A percentile compares a stretch with the other conserved stretches of the same genome.
Evolutionary conservation across 2,329 filamentous ascomycete genomes (phyloP).

Genomic region (Fusarium sarcochroum): DNA sequence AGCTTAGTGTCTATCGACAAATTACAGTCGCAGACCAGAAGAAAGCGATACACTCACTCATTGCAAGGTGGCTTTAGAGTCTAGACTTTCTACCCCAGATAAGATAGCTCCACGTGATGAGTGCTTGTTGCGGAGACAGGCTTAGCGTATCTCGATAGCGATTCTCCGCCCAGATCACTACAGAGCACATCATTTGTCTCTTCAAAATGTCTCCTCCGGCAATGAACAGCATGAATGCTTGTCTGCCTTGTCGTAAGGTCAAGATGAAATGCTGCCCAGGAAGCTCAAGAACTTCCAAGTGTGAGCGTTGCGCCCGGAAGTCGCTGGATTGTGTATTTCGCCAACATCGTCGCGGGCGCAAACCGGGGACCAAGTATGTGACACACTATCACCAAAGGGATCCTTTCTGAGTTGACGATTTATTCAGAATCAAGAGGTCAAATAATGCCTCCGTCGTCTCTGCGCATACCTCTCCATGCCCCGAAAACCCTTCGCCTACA

Average conservation of each 20-base stretch:
- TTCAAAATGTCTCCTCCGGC: neutral
- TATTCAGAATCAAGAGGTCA: neutral
- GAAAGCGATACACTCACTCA: too few species aligned
- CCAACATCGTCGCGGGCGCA: neutral
- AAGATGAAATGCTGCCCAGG: neutral
- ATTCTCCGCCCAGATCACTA: too few species aligned
- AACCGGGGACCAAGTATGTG: neutral
- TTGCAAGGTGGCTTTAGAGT: too few species aligned
- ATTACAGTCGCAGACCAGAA: too few species aligned
- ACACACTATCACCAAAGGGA: fast-evolving
- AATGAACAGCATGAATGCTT: neutral
- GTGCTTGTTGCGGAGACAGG: too few species aligned
- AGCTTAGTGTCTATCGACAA: too few species aligned
- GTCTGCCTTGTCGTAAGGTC: neutral
- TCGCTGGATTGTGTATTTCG: neutral
- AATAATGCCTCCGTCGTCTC: neutral
- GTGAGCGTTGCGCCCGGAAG: neutral
- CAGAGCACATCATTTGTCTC: too few species aligned
- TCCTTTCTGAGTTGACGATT: fast-evolving
- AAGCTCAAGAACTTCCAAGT: neutral
- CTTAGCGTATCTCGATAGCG: too few species aligned
- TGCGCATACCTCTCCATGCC: neutral
- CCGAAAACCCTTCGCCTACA: neutral
- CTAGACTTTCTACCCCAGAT: too few species aligned
- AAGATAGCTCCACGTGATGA: too few species aligned